Conservation (phyloP, 2,329 filamentous ascomycete species). For the Tolypocladium amazonense region DNA sequence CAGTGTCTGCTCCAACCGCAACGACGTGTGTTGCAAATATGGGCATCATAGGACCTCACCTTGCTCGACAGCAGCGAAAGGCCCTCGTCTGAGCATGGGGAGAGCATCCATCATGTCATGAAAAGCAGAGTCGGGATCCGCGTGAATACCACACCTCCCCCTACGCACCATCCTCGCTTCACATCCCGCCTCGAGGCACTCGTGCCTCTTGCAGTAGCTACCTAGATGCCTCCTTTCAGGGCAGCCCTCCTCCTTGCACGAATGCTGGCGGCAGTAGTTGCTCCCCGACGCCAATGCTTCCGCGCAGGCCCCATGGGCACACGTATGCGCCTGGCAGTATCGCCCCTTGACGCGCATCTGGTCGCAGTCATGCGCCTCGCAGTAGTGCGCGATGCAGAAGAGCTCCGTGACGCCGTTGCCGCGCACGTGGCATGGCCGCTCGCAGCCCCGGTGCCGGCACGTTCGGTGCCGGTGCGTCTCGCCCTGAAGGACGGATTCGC, state of each 20-base stretch:
- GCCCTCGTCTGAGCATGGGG: background rate
- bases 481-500: background rate
- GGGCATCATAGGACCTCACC: background rate
- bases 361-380: background rate
- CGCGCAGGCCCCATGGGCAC: background rate
- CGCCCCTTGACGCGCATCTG: background rate
- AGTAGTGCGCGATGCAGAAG: background rate
- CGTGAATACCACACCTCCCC: background rate
- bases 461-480: background rate
- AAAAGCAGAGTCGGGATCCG: background rate
- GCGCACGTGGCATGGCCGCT: background rate
- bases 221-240: background rate
- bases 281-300: background rate
- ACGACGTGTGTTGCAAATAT: background rate
- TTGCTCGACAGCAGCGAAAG: background rate
- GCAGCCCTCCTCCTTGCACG: background rate
- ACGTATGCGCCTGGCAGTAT: background rate
- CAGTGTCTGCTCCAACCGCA: background rate
- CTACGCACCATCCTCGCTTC: background rate
- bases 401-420: background rate
- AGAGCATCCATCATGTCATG: background rate
- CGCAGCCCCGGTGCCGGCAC: background rate
- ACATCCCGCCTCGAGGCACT: background rate
- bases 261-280: background rate
- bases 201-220: background rate